Evolutionary conservation across 2,329 filamentous ascomycete genomes (phyloP).

Genomic region (Calonectria pseudoreteaudii): DNA sequence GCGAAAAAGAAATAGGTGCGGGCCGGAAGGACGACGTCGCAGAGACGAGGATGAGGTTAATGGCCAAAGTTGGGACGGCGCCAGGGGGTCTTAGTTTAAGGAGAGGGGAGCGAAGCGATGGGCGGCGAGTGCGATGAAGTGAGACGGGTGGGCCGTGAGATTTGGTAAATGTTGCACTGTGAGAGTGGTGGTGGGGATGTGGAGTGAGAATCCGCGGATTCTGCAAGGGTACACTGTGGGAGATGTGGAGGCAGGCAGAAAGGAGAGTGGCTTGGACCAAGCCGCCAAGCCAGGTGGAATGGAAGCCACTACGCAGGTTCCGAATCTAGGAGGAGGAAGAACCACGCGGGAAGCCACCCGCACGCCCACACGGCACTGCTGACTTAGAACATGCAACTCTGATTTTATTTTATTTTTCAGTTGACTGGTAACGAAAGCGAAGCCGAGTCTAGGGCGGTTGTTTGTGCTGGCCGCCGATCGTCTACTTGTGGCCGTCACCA

Average conservation of each 20-base stretch:
- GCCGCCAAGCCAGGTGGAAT: not conserved
- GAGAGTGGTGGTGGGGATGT: conserved; percentile 6
- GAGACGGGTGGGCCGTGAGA: conserved; percentile 4
- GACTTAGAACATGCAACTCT: not conserved
- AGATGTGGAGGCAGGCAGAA: conserved; percentile 22
- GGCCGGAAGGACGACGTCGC: conserved; percentile 13
- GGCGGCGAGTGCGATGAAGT: not conserved
- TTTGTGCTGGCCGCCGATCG: not conserved
- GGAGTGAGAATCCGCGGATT: conserved; percentile 11
- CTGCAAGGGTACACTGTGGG: not conserved
- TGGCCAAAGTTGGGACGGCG: conserved; percentile 9
- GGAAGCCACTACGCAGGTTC: not conserved
- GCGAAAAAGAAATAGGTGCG: conserved; percentile 33
- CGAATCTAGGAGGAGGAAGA: not conserved
- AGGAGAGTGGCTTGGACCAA: not conserved
- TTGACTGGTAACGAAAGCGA: not conserved
- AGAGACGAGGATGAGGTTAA: conserved; percentile 30
- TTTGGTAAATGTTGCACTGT: conserved; percentile 4
- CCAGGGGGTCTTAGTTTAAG: conserved; percentile 15
- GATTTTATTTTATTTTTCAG: not conserved
- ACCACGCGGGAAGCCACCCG: not conserved
- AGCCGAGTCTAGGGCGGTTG: not conserved
- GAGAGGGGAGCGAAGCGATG: conserved; percentile 13
- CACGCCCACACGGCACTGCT: not conserved
- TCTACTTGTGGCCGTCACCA: not conserved